Conservation (phyloP, 805 yeast species). For the Nakazawaea anatomiae region DNA sequence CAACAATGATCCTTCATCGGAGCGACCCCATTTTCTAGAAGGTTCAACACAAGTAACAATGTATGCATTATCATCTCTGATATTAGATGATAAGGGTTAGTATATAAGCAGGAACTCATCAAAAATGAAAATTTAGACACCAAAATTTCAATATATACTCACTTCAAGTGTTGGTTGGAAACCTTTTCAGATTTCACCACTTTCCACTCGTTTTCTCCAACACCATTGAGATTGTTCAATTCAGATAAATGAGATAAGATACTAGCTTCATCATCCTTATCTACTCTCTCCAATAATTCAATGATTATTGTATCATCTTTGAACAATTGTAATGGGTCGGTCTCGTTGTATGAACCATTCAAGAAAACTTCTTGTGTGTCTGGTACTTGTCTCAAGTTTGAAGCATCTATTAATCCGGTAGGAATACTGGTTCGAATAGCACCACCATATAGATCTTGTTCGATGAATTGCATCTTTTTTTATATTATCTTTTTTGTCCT, state of each 20-base stretch:
- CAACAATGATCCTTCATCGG: slow-evolving; percentile 24
- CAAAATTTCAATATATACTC: neutral
- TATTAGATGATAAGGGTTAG: neutral
- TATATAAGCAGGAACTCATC: neutral
- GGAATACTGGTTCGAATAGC: slow-evolving; percentile 64
- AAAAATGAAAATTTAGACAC: neutral
- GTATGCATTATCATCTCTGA: slow-evolving; percentile 18
- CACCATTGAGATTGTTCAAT: slow-evolving; percentile 38
- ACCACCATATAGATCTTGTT: slow-evolving; percentile 69
- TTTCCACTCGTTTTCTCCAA: slow-evolving; percentile 21
- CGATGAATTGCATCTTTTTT: slow-evolving; percentile 11
- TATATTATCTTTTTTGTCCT: too few relatives aligned
- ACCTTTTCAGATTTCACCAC: slow-evolving; percentile 20
- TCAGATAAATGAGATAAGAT: slow-evolving; percentile 52
- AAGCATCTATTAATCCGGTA: slow-evolving; percentile 62
- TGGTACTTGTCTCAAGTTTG: slow-evolving; percentile 75
- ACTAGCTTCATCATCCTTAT: slow-evolving; percentile 32
- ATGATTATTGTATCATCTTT: slow-evolving; percentile 54
- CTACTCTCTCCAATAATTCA: slow-evolving; percentile 54
- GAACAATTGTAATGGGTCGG: slow-evolving; percentile 20
- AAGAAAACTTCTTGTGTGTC: slow-evolving; percentile 92
- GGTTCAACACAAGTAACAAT: slow-evolving; percentile 33
- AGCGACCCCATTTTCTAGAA: slow-evolving; percentile 48
- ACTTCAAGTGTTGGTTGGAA: slow-evolving; percentile 9
- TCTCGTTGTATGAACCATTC: slow-evolving; percentile 23